Percentiles rank a stretch among this genome's conserved stretches.
Evolutionary conservation across 2,329 filamentous ascomycete species (phyloP).

Genomic region (Decorospora gaudefroyi): DNA sequence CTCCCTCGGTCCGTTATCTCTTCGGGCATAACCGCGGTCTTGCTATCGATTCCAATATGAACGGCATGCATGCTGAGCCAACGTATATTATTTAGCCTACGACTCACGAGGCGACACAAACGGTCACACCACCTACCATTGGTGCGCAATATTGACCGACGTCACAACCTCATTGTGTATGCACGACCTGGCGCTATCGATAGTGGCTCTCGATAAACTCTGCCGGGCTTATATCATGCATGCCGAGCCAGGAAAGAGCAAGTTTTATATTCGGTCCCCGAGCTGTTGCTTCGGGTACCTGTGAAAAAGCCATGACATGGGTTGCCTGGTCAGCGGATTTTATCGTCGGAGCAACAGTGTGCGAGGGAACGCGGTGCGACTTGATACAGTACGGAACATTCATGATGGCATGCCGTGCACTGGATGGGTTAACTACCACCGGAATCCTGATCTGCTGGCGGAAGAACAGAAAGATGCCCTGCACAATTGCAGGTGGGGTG

Average conservation of each 20-base stretch:
- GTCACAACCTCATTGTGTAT: conserved; percentile 14
- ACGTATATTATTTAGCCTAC: neutral
- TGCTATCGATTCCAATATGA: neutral
- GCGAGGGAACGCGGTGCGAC: too few relatives aligned
- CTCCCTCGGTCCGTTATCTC: too few relatives aligned
- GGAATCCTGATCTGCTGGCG: neutral
- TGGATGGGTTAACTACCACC: neutral
- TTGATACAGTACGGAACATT: neutral
- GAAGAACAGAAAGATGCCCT: neutral
- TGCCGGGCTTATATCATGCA: too few relatives aligned
- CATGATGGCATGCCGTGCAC: neutral
- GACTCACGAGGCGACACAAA: neutral
- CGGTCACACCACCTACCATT: neutral
- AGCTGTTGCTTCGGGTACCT: too few relatives aligned
- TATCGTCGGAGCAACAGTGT: too few relatives aligned
- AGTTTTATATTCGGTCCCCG: too few relatives aligned
- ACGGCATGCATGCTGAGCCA: neutral
- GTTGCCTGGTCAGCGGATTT: too few relatives aligned
- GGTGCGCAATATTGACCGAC: conserved; percentile 12
- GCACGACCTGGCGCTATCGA: conserved; percentile 29
- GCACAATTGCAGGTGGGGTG: neutral
- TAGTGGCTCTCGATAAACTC: too few relatives aligned
- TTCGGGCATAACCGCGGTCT: neutral
- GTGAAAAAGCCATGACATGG: too few relatives aligned
- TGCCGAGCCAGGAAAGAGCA: too few relatives aligned